phyloP scores from a whole-genome alignment of 371 early-diverging fungal genomes.

The Mortierella sp. region DNA sequence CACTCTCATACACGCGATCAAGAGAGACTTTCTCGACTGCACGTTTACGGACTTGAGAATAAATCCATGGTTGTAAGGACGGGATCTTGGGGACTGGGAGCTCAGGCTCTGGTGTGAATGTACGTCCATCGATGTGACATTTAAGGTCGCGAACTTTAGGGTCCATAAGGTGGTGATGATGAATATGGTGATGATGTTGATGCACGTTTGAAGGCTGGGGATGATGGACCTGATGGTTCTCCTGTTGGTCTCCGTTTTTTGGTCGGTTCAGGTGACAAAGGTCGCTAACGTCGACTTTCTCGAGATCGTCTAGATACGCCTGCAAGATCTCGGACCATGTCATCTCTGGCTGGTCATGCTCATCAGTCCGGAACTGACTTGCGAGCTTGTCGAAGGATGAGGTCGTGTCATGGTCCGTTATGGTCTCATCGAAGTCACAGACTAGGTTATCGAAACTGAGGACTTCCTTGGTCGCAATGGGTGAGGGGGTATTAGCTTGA shows the following conservation, averaged over 20 bases:
- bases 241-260: not conserved
- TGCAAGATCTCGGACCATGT: conserved; percentile 45
- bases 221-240: conserved; percentile 2
- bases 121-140: conserved; percentile 45
- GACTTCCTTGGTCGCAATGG: conserved; percentile 3
- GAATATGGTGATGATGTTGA: not conserved
- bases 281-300: conserved; percentile 35
- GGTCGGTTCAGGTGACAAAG: conserved; percentile 25
- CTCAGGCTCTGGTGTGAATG: conserved; percentile 41
- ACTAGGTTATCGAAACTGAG: conserved; percentile 38
- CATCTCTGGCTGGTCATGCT: conserved; percentile 25
- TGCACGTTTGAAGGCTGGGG: conserved; percentile 1
- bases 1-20: conserved; percentile 46
- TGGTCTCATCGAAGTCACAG: conserved; percentile 54
- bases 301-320: conserved; percentile 44
- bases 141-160: conserved; percentile 24
- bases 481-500: not conserved
- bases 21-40: conserved; percentile 39
- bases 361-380: conserved; percentile 10
- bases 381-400: conserved; percentile 41
- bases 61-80: conserved; percentile 43
- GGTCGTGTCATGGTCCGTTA: conserved; percentile 52
- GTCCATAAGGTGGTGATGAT: conserved; percentile 23
- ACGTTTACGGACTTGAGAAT: conserved; percentile 45
- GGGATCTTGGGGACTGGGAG: conserved; percentile 34